Base-by-base conservation (phyloP, 2,329 filamentous ascomycete species). In the Grosmannia serpens region DNA sequence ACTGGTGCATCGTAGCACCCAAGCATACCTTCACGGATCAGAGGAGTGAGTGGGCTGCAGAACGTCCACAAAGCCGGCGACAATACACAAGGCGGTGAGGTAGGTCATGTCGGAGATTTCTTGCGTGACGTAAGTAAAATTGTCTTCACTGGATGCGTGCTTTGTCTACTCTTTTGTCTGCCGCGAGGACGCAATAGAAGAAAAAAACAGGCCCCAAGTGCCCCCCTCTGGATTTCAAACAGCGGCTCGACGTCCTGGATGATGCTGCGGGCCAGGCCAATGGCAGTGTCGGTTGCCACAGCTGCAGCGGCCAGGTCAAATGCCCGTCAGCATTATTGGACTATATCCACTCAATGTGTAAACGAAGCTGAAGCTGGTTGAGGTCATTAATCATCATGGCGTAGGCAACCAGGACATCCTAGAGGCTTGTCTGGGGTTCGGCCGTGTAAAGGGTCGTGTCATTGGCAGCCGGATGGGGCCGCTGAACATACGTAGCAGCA, bases 251-350 rank as follows among this genome's bases (percentile, higher is more conserved):
- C 64, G 1, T 71, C 67, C 0, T 70, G 66, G 38, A 68, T 70
- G 52, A 73, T 57, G 35, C 65, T 63, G 4, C 67, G 65, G 2
- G 67, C 71, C 2, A 75, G 64, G 10, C 68, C 66, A 13, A 71
- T 65, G 26, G 68, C 71, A 1, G 70, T 72, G 38, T 74, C 70
- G 13, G 72, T 73, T 0, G 70, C 67, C 24, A 74, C 58, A 24
- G 72, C 70, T 1, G 68, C 68, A 11, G 69, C 66, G 5, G 64
- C 63, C 2, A 73, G 59, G 35, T 74, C 70, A 11, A 70, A 65
- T 8, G 2, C 3, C 65, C 66, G 20, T 57, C 56, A 8, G 55
- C 59, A 49, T 69, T 67, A 46, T 65, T 64, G 6, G 59, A 58
- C 71, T 71, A 74, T 26, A 73, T 67, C 62, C 64, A 66, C 22